Evolutionary conservation across 1,284 basidiomycete species (phyloP), one percentile per base, ranked within the genome.

Genomic region (Cutaneotrichosporon sp.): DNA sequence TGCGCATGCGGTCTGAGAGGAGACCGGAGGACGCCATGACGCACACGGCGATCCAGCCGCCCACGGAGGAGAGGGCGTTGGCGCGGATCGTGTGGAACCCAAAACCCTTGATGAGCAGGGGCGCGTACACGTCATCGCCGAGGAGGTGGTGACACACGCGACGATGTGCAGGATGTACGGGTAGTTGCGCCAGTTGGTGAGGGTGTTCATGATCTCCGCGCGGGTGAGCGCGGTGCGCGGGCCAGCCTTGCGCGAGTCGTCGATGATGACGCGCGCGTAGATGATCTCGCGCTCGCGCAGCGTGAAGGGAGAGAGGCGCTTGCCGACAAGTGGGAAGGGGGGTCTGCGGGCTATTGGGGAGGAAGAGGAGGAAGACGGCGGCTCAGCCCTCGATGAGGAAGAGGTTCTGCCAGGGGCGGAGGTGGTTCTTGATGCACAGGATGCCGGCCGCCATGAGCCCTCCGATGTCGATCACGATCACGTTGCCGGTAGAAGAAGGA

Each of bases 31-130:
- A 46, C 34, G 50, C 43, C 47, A 58, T 57, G 18, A 59, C 31
- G 42, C 70, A 22, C 31, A 70, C 38, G 1, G 36, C 34, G 42
- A 65, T 47, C 69, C 70, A 74, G 18, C 68, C 68, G 5, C 63
- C 62, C 14, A 72, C 70, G 2, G 71, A 72, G 8, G 71, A 66
- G 10, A 71, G 58, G 6, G 68, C 69, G 54, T 74, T 74, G 25
- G 71, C 68, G 16, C 64, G 64, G 57, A 72, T 61, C 8, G 95
- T 68, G 29, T 64, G 65, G 56, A 73, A 77, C 13, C 68, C 67
- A 51, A 76, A 74, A 18, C 67, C 62, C 53, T 68, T 70, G 65
- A 77, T 69, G 27, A 77, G 54, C 1, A 52, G 29, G 14, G 59
- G 59, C 18, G 13, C 16, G 53, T 69, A 69, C 20, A 60, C 4